These are phyloP conservation scores for Eutypa lata DNA, from an alignment of 2,329 filamentous ascomycete species.

Conservation along the genomic window DNA sequence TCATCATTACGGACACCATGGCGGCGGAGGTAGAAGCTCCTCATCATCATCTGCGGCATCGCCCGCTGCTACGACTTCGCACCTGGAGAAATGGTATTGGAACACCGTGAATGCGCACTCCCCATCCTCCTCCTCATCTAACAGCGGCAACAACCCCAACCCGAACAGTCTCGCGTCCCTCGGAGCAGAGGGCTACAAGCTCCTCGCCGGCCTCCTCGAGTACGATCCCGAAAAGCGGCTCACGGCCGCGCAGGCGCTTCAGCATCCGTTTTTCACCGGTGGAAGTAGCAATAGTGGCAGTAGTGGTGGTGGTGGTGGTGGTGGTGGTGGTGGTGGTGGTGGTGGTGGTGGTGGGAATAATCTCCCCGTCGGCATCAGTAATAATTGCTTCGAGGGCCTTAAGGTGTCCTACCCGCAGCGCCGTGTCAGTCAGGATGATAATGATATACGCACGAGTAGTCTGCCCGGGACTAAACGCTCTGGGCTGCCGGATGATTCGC, in stretches of 20 bases:
- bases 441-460: slow-evolving; percentile 88
- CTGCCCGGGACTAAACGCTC: slow-evolving; percentile 88
- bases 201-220: slow-evolving; percentile 79
- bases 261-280: slow-evolving; percentile 82
- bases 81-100: slow-evolving; percentile 79
- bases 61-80: slow-evolving; percentile 33
- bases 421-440: slow-evolving; percentile 89
- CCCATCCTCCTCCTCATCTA: slow-evolving; percentile 39
- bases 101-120: slow-evolving; percentile 61
- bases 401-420: slow-evolving; percentile 87
- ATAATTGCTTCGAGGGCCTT: slow-evolving; percentile 88
- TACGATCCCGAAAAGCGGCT: slow-evolving; percentile 90
- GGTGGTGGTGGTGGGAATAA: no score
- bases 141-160: slow-evolving; percentile 22
- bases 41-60: slow-evolving; percentile 17
- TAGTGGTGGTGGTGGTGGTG: slow-evolving; percentile 22
- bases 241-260: slow-evolving; percentile 83
- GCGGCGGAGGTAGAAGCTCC: slow-evolving; percentile 8
- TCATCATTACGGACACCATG: slow-evolving; percentile 19
- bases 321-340: slow-evolving; percentile 32
- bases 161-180: slow-evolving; percentile 50
- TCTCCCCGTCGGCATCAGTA: slow-evolving; percentile 58
- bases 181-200: slow-evolving; percentile 73
- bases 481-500: slow-evolving; percentile 74
- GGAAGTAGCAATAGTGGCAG: not conserved